Base-by-base conservation (phyloP, 805 yeast species). In the Metschnikowia colocasiae region DNA sequence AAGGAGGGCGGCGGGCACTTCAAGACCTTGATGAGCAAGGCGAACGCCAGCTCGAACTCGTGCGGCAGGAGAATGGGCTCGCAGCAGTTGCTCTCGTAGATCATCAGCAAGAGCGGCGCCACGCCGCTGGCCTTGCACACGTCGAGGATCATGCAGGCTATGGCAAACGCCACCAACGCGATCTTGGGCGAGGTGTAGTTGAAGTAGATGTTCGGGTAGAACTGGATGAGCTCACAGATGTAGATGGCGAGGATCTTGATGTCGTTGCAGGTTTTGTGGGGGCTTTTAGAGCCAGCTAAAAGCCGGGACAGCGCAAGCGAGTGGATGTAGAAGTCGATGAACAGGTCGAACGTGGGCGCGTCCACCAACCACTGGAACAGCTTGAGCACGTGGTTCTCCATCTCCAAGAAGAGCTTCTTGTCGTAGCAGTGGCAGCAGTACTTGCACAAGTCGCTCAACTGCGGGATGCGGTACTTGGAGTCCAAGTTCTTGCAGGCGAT, bases 331-430 rank as follows among this genome's bases (percentile, higher is more conserved):
- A 83, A 62, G 57, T 85, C 88, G 47, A 84, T 68, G 56, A 82
- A 82, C 10, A 77, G 67, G 62, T 84, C 90, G 54, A 80, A 76
- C 3, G 87, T 81, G 20, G 87, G 80, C 29, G 75, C 68, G 43
- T 80, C 74, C 31, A 84, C 67, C 52, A 78, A 73, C 92, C 92
- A 86, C 46, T 80, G 71, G 51, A 86, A 68, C 4, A 81, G 72
- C 57, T 78, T 80, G 48, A 85, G 68, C 36, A 86, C 74, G 56
- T 82, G 83, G 48, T 81, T 73, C 61, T 86, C 95, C 81, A 84
- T 81, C 58, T 81, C 82, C 48, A 81, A 67, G 59, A 85, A 80
- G 50, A 79, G 68, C 52, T 74, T 71, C 53, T 74, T 76, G 44
- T 79, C 73, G 62, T 80, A 81, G 59, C 79, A 77, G 53, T 78